These are phyloP conservation scores for Straminergon stramineum DNA, from an alignment of 225 moss, liverwort and hornwort species.

Conservation along the genomic window DNA sequence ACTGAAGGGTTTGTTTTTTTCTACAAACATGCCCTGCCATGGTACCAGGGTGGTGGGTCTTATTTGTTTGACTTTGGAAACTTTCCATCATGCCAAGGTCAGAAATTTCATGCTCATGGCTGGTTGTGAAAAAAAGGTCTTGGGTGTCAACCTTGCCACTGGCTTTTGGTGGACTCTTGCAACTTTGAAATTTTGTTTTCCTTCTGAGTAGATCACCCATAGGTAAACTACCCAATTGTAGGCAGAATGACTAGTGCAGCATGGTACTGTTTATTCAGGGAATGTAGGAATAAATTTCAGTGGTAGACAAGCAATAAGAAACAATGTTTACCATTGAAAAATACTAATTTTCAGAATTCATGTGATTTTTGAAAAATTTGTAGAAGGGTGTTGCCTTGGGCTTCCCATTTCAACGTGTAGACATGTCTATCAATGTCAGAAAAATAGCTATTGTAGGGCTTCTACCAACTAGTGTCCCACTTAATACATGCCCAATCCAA, in stretches of 20 bases:
- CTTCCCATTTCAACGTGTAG: neutral
- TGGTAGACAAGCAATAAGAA: neutral
- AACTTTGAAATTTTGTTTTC: neutral
- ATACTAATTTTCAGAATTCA: fast-evolving
- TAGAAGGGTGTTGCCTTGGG: neutral
- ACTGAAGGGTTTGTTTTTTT: neutral
- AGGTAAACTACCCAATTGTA: neutral
- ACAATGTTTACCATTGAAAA: neutral
- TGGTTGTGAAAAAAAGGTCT: neutral
- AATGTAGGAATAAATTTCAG: neutral
- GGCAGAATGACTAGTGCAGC: fast-evolving
- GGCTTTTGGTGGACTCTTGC: constrained; percentile 1
- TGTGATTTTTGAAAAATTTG: neutral
- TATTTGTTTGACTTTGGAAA: neutral
- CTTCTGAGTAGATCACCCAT: neutral
- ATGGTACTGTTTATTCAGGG: neutral
- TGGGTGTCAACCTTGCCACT: neutral
- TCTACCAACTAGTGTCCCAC: fast-evolving
- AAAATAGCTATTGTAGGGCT: neutral
- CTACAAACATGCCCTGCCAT: neutral
- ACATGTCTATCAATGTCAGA: fast-evolving
- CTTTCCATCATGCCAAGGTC: neutral
- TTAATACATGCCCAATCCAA: neutral
- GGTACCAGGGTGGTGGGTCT: neutral
- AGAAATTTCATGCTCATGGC: neutral